Evolutionary conservation across 257 asterid species (phyloP).

Genomic region (Lavandula angustifolia): DNA sequence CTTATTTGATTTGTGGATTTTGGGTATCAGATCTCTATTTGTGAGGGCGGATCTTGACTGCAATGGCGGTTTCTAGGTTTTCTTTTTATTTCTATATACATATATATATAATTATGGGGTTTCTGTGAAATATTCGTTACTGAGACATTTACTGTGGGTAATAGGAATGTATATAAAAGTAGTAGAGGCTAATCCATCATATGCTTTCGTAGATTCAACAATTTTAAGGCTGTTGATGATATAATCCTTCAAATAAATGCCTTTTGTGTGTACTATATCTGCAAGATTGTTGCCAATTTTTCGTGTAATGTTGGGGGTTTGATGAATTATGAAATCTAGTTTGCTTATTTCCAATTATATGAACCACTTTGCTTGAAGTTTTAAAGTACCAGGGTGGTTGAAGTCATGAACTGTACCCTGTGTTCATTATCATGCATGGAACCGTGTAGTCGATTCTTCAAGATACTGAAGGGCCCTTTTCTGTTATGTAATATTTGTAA

Average conservation of each 20-base stretch:
- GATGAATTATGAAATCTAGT: not conserved
- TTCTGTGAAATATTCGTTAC: not conserved
- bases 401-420: too few relatives aligned
- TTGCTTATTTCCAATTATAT: not conserved
- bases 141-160: too few relatives aligned
- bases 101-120: slow-evolving; percentile 18
- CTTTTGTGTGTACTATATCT: not conserved
- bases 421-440: too few relatives aligned
- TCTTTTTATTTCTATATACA: too few relatives aligned
- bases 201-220: too few relatives aligned
- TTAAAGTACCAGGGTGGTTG: not conserved
- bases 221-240: too few relatives aligned
- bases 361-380: not conserved
- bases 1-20: slow-evolving; percentile 6
- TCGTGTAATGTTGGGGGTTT: not conserved
- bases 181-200: too few relatives aligned
- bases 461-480: too few relatives aligned
- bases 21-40: slow-evolving; percentile 23
- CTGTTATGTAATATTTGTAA: not conserved
- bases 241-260: too few relatives aligned
- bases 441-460: too few relatives aligned
- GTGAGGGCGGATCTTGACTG: slow-evolving; percentile 1
- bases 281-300: not conserved
- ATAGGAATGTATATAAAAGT: too few relatives aligned
- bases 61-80: not conserved